These are phyloP conservation scores for Exophiala sp. DNA, from an alignment of 2,329 filamentous ascomycete species.

Conservation along the genomic window DNA sequence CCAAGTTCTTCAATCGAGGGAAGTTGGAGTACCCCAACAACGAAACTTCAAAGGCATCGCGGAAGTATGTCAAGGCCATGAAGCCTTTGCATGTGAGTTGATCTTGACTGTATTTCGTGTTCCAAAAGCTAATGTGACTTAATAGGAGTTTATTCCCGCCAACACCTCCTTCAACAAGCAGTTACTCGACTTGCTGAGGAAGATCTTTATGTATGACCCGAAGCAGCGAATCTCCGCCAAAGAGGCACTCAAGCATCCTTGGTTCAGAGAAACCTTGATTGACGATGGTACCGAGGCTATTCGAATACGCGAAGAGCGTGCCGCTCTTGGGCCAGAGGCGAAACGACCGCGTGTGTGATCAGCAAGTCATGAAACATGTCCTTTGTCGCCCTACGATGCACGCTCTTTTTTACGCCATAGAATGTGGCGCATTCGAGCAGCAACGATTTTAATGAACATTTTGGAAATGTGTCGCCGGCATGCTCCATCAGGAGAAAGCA, in stretches of 20 bases:
- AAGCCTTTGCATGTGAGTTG: conserved; percentile 56
- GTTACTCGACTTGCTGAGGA: conserved; percentile 60
- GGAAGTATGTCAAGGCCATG: conserved; percentile 67
- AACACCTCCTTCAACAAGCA: conserved; percentile 59
- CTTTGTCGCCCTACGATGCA: not conserved
- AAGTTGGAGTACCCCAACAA: conserved; percentile 62
- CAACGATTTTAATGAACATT: no score
- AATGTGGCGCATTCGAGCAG: not conserved
- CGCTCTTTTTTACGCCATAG: not conserved
- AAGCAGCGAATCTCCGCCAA: conserved; percentile 63
- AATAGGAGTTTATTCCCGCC: conserved; percentile 60
- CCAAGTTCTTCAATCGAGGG: conserved; percentile 56
- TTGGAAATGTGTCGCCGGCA: not conserved
- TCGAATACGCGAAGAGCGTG: conserved; percentile 48
- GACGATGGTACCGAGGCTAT: conserved; percentile 65
- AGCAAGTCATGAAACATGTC: not conserved
- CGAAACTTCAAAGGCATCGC: conserved; percentile 61
- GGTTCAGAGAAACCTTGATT: conserved; percentile 62
- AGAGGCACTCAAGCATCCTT: conserved; percentile 62
- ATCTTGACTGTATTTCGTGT: not conserved
- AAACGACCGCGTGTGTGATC: conserved; percentile 24
- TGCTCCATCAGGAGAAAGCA: not conserved
- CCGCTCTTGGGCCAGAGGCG: conserved; percentile 18
- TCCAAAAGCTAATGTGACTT: conserved; percentile 23
- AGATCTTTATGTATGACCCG: conserved; percentile 65